phyloP scores from a whole-genome alignment of 257 asterid genomes.

The Scutellaria barbata region DNA sequence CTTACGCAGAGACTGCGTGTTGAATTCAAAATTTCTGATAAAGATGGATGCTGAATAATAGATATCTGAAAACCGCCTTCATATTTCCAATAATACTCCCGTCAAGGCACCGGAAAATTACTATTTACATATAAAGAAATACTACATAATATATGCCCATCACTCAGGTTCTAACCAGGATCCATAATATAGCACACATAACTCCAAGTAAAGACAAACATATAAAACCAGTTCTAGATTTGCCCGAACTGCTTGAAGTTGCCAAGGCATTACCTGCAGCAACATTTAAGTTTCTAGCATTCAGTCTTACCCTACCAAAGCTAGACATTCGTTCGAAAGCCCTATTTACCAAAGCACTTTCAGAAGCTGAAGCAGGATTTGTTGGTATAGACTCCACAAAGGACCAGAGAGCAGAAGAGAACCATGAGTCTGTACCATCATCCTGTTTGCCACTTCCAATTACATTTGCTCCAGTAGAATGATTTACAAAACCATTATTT shows the following conservation, averaged over 20 bases:
- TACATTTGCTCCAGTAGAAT: conserved; percentile 55
- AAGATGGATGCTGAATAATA: neutral
- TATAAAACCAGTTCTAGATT: conserved; percentile 52
- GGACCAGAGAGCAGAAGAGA: conserved; percentile 79
- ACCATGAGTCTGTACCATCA: conserved; percentile 75
- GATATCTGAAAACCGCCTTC: conserved; percentile 31
- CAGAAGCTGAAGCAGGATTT: conserved; percentile 96
- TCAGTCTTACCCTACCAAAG: conserved; percentile 73
- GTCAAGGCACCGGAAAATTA: conserved; percentile 34
- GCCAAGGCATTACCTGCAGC: conserved; percentile 60
- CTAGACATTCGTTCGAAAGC: conserved; percentile 92
- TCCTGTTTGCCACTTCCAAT: conserved; percentile 49
- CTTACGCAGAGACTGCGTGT: neutral
- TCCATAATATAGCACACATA: conserved; percentile 79
- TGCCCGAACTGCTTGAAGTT: conserved; percentile 55
- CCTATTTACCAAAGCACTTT: conserved; percentile 73
- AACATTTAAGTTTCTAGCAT: conserved; percentile 53
- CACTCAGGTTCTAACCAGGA: conserved; percentile 54
- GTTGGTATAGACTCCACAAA: conserved; percentile 99
- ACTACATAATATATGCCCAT: conserved; percentile 33
- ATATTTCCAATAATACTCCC: conserved; percentile 34
- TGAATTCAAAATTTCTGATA: neutral
- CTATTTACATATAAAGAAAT: conserved; percentile 41
- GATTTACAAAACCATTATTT: conserved; percentile 49
- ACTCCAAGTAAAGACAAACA: conserved; percentile 70